Base-by-base conservation (phyloP, 108 stramenopile species). In the Cylindrotheca fusiformis region DNA sequence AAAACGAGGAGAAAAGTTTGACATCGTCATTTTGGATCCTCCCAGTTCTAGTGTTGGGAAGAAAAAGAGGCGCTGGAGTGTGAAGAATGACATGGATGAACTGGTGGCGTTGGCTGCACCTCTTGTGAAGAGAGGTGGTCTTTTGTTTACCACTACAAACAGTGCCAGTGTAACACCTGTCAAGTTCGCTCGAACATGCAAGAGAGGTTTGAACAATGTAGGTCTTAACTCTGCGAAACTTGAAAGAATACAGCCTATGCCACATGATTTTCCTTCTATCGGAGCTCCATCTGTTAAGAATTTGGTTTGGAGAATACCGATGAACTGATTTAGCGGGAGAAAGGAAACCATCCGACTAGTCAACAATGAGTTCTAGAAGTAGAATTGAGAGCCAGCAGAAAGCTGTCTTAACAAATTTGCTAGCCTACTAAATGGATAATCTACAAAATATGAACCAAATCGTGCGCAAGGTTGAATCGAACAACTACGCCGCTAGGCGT, bases 401-500 rank as follows among this genome's bases (percentile, higher is more conserved):
- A n/a, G n/a, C n/a, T n/a, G n/a, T n/a, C n/a, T n/a, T n/a, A n/a
- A n/a, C n/a, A n/a, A n/a, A n/a, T n/a, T n/a, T n/a, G n/a, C n/a
- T n/a, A 45, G 17, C 44, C 44, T 45, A 12, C 12, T 45, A 45
- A 17, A 45, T 12, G 36, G 36, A 14, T 41, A 14, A 51, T 8
- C n/a, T 55, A 27, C 25, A 55, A 55, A 22, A 2, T 8, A 55
- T 21, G 54, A 26, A 55, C 17, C 4, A 12, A 4, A 41, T 47
- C 71, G 71, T 85, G 88, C 81, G 81, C 85, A 90, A 90, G 88
- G 88, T 90, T 72, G 88, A 90, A 90, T 90, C 88, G 88, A 85
- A 90, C 88, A 72, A 90, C 88, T 86, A 81, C 79, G 85, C 68
- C 85, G 83, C 77, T 81, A 84, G 75, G 68, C 85, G 78, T 82